Percentiles rank a stretch among this genome's conserved stretches.
phyloP scores from a whole-genome alignment of 371 early-diverging fungal species.

The Blakeslea trispora region DNA sequence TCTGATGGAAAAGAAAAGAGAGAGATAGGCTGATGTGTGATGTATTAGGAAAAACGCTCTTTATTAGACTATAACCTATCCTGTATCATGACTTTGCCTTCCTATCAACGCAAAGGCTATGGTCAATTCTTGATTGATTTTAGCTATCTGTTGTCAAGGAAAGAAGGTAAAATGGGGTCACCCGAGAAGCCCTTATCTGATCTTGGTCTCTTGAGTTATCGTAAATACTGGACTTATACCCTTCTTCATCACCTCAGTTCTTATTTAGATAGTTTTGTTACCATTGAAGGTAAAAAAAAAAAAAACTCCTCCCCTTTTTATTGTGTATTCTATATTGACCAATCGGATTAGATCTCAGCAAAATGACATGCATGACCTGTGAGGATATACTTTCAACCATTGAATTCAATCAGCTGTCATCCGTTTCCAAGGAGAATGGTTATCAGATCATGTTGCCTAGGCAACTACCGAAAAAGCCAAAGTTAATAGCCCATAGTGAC shows the following conservation, averaged over 20 bases:
- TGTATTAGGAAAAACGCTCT: slow-evolving; percentile 64
- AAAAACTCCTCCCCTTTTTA: too few species aligned
- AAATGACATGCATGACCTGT: slow-evolving; percentile 65
- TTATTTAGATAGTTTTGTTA: slow-evolving; percentile 20
- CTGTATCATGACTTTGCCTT: slow-evolving; percentile 95
- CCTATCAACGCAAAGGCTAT: slow-evolving; percentile 94
- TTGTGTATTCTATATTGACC: too few species aligned
- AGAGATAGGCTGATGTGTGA: slow-evolving; percentile 32
- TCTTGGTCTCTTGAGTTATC: slow-evolving; percentile 92
- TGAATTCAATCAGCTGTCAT: slow-evolving; percentile 56
- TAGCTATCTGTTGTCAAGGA: slow-evolving; percentile 84
- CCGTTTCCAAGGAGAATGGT: background rate
- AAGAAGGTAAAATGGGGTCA: slow-evolving; percentile 86
- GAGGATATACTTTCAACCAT: slow-evolving; percentile 75
- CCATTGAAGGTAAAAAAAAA: slow-evolving; percentile 19
- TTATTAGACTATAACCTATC: slow-evolving; percentile 91
- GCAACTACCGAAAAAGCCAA: background rate
- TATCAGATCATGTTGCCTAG: slow-evolving; percentile 11
- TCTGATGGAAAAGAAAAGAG: slow-evolving; percentile 59
- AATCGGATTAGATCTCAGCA: slow-evolving; percentile 58
- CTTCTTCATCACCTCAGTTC: slow-evolving; percentile 12
- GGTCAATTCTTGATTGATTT: slow-evolving; percentile 95
- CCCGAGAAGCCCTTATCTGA: slow-evolving; percentile 99
- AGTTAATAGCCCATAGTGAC: slow-evolving; percentile 14
- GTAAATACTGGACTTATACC: slow-evolving; percentile 75